Base-by-base conservation (phyloP, 352 stramenopile genomes). In the Globisporangium uncinulatum region DNA sequence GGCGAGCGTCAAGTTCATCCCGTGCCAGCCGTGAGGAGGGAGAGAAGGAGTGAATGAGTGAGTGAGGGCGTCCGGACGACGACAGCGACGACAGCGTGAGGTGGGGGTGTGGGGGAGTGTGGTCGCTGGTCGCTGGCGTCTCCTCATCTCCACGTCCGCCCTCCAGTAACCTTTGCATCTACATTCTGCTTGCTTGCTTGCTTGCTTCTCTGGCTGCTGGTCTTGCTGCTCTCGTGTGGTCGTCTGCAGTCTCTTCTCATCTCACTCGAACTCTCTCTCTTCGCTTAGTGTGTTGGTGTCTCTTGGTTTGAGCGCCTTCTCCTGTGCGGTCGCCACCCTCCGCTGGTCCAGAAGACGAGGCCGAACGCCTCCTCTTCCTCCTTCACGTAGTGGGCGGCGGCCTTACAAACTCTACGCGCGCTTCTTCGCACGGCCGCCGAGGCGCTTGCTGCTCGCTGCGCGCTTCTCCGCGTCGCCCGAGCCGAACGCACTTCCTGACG, bases 1-100 rank as follows among this genome's bases (percentile, higher is more conserved):
- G 78, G 54, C 63, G 20, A 75, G 66, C 59, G 61, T 88, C 34
- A 76, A 87, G 62, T 82, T 73, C 51, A 86, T 91, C 56, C 78
- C 79, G 20, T 91, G 81, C 65, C 69, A 76, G 51, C 63, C 51
- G 19, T 83, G 69, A 57, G 45, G 20, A 0, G 39, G 20, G 51
- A 39, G 34, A 39, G 7, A 39, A 13, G 34, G 34, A 39, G 10
- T 29, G 24, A 29, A 29, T 29, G 24, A 1, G 24, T 29, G 24
- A 29, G 4, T 29, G 24, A 29, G 24, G 24, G 24, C 24, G 24
- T 29, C 24, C 24, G 4, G 24, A 29, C 24, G 24, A 29, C 24
- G 24, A 29, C 24, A 29, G 24, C 24, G 24, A 29, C 24, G 24
- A 29, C 24, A 29, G 24, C 24, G 24, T 29, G 24, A 29, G 24